Percentiles rank a stretch among this genome's conserved stretches.
Conservation (phyloP, 805 yeast species). For the Metschnikowia cerradonensis region DNA sequence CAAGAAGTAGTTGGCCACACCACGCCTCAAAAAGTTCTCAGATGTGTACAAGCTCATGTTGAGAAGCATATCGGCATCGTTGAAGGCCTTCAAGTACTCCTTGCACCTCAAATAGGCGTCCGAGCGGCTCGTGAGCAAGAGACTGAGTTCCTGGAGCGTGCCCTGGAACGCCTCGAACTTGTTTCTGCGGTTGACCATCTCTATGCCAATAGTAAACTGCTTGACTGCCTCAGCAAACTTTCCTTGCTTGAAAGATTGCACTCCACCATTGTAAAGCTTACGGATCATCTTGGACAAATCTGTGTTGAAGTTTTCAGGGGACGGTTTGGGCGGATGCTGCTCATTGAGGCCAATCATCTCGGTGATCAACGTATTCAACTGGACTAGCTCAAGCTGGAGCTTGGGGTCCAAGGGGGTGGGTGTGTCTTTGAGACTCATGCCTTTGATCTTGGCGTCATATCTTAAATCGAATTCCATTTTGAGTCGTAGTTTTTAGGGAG, state of each 20-base stretch:
- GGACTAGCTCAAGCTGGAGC: conserved; percentile 40
- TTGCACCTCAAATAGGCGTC: conserved; percentile 60
- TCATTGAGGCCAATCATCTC: conserved; percentile 42
- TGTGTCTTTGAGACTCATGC: conserved; percentile 9
- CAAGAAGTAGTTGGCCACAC: conserved; percentile 58
- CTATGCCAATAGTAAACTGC: conserved; percentile 62
- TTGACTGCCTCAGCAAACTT: conserved; percentile 59
- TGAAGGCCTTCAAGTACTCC: conserved; percentile 54
- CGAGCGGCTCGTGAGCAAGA: conserved; percentile 65
- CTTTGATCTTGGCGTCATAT: conserved; percentile 18
- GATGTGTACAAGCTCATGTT: conserved; percentile 57
- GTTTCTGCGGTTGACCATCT: conserved; percentile 62
- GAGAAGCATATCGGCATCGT: conserved; percentile 65
- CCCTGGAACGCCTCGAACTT: conserved; percentile 73
- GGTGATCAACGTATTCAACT: conserved; percentile 32
- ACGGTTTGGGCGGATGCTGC: conserved; percentile 51
- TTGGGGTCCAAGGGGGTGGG: conserved; percentile 20
- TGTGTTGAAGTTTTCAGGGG: conserved; percentile 53
- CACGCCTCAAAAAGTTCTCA: conserved; percentile 69
- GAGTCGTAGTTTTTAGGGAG: background rate
- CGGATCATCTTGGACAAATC: conserved; percentile 55
- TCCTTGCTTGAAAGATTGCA: conserved; percentile 50
- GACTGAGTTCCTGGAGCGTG: conserved; percentile 62
- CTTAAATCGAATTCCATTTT: conserved; percentile 17
- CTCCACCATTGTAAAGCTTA: conserved; percentile 62